Evolutionary conservation across 352 stramenopile species (phyloP).

Genomic region (Globisporangium ultimum): DNA sequence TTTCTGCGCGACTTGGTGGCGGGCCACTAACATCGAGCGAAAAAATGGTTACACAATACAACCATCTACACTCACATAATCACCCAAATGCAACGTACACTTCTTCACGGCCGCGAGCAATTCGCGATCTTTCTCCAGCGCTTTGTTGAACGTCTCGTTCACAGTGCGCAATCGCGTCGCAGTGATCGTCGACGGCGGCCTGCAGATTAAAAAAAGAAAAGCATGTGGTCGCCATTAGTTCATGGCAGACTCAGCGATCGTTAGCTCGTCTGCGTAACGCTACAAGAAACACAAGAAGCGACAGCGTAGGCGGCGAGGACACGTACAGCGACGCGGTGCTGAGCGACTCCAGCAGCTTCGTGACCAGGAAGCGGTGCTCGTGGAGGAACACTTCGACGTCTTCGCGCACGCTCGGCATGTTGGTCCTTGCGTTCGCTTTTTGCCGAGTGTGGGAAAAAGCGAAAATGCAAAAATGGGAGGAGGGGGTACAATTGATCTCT

Average conservation of each 20-base stretch:
- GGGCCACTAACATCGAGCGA: conserved; percentile 35
- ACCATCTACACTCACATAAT: not conserved
- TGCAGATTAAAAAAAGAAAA: conserved; percentile 9
- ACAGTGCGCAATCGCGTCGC: conserved; percentile 67
- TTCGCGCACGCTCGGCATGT: conserved; percentile 58
- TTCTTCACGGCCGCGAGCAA: conserved; percentile 72
- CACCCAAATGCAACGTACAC: conserved; percentile 28
- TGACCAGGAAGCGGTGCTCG: conserved; percentile 82
- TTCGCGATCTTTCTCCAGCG: conserved; percentile 75
- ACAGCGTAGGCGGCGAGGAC: not conserved
- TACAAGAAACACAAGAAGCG: not conserved
- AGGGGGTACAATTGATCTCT: conserved; percentile 4
- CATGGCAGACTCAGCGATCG: not conserved
- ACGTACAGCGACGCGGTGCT: conserved; percentile 41
- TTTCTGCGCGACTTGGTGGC: conserved; percentile 70
- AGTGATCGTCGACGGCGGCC: conserved; percentile 72
- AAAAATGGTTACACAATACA: not conserved
- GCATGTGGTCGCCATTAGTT: too few species aligned
- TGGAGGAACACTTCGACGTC: conserved; percentile 71
- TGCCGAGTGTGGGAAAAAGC: not conserved
- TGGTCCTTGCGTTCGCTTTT: conserved; percentile 4
- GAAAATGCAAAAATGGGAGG: not conserved
- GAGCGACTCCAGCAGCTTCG: conserved; percentile 79
- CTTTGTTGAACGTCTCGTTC: conserved; percentile 72
- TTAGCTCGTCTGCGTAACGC: not conserved